Conservation (phyloP, 305 asterid genomes). For the Lippia alba region DNA sequence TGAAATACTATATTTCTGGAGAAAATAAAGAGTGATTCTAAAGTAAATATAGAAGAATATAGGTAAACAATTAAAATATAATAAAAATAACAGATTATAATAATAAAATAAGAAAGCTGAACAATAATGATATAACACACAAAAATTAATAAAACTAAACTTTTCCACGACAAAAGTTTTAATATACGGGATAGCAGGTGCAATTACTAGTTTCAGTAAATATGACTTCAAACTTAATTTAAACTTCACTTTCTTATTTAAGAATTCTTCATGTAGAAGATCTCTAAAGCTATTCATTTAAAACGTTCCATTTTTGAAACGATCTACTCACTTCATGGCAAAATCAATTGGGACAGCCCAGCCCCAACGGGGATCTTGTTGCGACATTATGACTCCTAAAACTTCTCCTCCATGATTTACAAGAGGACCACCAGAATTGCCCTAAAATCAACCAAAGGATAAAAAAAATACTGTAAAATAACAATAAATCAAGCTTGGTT, state of each 20-base stretch:
- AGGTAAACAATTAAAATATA: too few relatives aligned
- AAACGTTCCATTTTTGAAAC: slow-evolving; percentile 49
- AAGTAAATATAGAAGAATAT: too few relatives aligned
- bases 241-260: background rate
- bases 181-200: too few relatives aligned
- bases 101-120: too few relatives aligned
- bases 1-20: too few relatives aligned
- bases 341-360: slow-evolving; percentile 86
- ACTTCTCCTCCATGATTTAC: slow-evolving; percentile 86
- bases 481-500: background rate
- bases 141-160: too few relatives aligned
- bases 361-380: slow-evolving; percentile 73
- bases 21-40: too few relatives aligned
- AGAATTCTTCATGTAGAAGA: background rate
- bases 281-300: background rate
- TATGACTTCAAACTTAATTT: background rate
- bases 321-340: slow-evolving; percentile 66
- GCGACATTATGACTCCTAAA: slow-evolving; percentile 60
- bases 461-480: slow-evolving; percentile 7
- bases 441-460: slow-evolving; percentile 49
- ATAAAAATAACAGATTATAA: too few relatives aligned
- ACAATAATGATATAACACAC: too few relatives aligned
- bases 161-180: too few relatives aligned
- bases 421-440: slow-evolving; percentile 95
- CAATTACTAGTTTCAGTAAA: background rate